Base-by-base conservation (phyloP, 2,329 filamentous ascomycete genomes). In the Aspergillus sp. region DNA sequence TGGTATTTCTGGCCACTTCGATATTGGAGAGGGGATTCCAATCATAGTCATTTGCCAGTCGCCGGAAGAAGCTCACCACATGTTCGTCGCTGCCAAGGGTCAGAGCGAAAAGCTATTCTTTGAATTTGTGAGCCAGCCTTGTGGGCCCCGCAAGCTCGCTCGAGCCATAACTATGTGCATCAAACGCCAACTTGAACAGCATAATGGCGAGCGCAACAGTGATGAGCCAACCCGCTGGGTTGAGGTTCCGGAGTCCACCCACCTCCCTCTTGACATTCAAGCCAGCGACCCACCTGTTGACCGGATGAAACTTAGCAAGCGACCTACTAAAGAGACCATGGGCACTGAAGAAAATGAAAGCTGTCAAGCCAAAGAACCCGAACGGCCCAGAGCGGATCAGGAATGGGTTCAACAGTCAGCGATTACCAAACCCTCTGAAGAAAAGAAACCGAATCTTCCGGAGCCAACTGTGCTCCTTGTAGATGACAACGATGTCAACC, bases 401-500 rank as follows among this genome's bases (percentile, higher is more conserved):
- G 21, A 23, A 23, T 23, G 13, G 1, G n/a, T 5, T 14, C 14
- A 23, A 20, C 16, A 38, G 51, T 25, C 17, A 25, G 38, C 32
- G 17, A 51, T 72, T n/a, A 55, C 62, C 20, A 65, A 2, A 69
- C 59, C 47, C 64, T 66, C 56, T 58, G 61, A 31, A 71, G 40
- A 38, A 23, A 31, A 44, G 9, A n/a, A 13, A 6, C 7, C 17
- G 29, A 11, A 25, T 31, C 13, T 16, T 10, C 23, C 43, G 17
- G 38, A 14, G 11, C 54, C 50, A 16, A 31, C 40, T 3, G 45
- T 53, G 6, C 63, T 75, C 1, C 65, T 75, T 1, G 67, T 70
- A 0, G 72, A 75, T 44, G 72, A 75, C 44, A 75, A 75, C 32
- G 14, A 54, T 0, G 62, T 75, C 34, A 75, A 75, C 17, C 58